Base-by-base conservation (phyloP, 116 monocot genomes). In the Papilionanthe hybrid region DNA sequence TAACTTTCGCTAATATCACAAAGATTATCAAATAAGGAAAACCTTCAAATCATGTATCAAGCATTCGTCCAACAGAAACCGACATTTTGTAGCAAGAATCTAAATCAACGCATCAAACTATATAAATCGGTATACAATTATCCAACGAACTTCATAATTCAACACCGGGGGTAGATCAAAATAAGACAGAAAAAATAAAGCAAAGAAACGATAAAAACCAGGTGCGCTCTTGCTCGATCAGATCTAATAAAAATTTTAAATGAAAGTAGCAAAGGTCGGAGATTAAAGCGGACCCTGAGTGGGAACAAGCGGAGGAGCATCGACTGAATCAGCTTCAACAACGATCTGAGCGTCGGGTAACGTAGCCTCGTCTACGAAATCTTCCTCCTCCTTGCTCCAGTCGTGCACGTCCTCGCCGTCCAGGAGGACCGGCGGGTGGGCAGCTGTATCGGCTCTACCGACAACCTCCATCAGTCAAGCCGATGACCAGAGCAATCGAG, bases 341-440 rank as follows among this genome's bases (percentile, higher is more conserved):
- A 12, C 28, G 25, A 4, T 75, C 49, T 48, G 49, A 47, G 10
- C 47, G 27, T 27, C 49, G 9, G 42, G 13, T 8, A 13, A 13
- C 45, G 22, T 12, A 28, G 49, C 28, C 4, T 75, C 75, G 12
- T 50, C 49, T 20, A 49, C 12, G 3, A 49, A n/a, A 28, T 49
- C 75, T 10, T 75, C 75, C 5, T 75, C 75, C 25, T 50, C 75
- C 11, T 75, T 75, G 27, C 75, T 75, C 75, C 75, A 75, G 42
- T 75, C 75, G 49, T 75, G 49, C 19, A 48, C 75, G 25, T 75
- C 75, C 28, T 75, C 75, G 23, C 75, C 49, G 10, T 60, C 69
- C 69, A 41, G 4, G 69, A 41, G 17, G 37, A 1, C 37, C 17
- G 30, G 37, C 5, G 69, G 37, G 27, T 6, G 69, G 37, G 13